These are phyloP conservation scores for Fusarium zealandicum DNA, from an alignment of 2,329 filamentous ascomycete species.

Conservation along the genomic window DNA sequence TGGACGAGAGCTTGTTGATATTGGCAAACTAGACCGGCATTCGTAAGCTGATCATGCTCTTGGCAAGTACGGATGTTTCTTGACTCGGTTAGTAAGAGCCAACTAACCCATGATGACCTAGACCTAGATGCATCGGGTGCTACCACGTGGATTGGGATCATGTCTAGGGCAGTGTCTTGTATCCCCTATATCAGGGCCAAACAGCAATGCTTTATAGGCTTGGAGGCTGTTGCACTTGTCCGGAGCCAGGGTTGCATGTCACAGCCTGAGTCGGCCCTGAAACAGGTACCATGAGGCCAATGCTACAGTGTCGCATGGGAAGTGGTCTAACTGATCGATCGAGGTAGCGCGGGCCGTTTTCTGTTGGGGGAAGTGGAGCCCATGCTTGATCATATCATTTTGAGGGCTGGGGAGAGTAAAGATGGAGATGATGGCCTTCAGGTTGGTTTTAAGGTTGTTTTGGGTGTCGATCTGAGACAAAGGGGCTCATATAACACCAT, in stretches of 20 bases:
- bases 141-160: background rate
- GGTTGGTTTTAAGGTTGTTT: constrained; percentile 24
- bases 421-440: constrained; percentile 4
- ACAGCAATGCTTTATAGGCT: background rate
- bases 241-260: constrained; percentile 10
- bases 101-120: background rate
- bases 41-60: too few relatives aligned
- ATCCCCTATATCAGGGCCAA: background rate
- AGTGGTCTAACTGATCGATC: background rate
- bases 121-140: background rate
- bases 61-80: too few relatives aligned
- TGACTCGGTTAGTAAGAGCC: background rate
- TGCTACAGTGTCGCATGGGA: background rate
- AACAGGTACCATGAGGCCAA: constrained; percentile 19
- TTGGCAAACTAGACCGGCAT: too few relatives aligned
- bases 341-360: background rate
- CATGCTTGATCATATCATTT: constrained; percentile 7
- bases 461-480: constrained; percentile 28
- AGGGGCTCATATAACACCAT: background rate
- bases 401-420: too few relatives aligned
- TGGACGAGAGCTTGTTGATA: too few relatives aligned
- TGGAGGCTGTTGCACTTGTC: background rate
- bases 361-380: background rate
- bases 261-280: constrained; percentile 26
- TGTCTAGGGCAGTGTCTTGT: constrained; percentile 1